Base-by-base conservation (phyloP, 441 rosid species). In the Jatropha podagrica region DNA sequence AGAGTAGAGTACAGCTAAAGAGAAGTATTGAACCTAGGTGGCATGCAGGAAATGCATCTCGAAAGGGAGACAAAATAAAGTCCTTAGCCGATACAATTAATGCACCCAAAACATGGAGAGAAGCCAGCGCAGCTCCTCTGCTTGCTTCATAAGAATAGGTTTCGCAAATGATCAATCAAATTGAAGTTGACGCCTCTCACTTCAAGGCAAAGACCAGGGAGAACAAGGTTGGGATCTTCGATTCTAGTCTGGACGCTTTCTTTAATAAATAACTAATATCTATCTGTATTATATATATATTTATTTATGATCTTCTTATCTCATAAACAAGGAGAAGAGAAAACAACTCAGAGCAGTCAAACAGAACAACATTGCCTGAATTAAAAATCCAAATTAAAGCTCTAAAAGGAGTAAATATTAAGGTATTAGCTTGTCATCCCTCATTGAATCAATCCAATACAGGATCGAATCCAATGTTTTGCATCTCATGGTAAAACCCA, bases 401-500 rank as follows among this genome's bases (percentile, higher is more conserved):
- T 66, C 51, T 52, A 18, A 56, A 52, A 13, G 14, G 6, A 5
- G 23, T 52, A 52, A 52, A 13, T 52, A 5, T 18, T 63, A 76
- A 59, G 94, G 97, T 51, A 92, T 86, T 65, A 87, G 72, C 44
- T 82, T 92, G 64, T 85, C 92, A 41, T 69, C 80, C 76, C 88
- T 89, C 95, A 90, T 90, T 40, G 82, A 77, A 81, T 92, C 91
- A 74, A 92, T 77, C 89, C 92, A 90, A 81, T 83, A 83, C 86
- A 83, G 62, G 76, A 89, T 79, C 0, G 95, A 89, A 61, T 90
- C 85, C 41, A 67, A 38, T 7, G 82, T 77, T 59, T 81, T 78
- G 71, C 79, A 89, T 79, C 86, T 88, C 82, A 79, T 85, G 3
- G 82, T 88, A 72, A 91, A 95, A 49, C 98, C 97, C 23, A 87